A percentile compares a stretch with the other conserved stretches of the same genome.
Conservation (phyloP, 2,329 filamentous ascomycete species). For the Tetracladium maxilliforme region DNA sequence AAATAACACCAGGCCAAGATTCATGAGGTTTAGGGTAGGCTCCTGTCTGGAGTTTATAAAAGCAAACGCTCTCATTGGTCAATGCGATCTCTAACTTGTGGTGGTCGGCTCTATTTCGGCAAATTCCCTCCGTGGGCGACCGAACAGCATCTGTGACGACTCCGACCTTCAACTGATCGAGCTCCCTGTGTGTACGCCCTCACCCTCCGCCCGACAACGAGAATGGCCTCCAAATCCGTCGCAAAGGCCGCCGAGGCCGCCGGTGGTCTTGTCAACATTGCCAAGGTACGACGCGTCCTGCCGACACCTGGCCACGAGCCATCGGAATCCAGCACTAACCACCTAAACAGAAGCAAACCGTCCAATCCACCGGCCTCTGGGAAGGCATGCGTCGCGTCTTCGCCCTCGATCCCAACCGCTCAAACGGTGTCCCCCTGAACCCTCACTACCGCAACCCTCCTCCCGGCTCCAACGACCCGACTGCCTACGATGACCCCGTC, state of each 20-base stretch:
- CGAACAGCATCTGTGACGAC: no score
- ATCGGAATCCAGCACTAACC: slow-evolving; percentile 6
- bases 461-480: slow-evolving; percentile 57
- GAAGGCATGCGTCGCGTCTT: slow-evolving; percentile 65
- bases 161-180: no score
- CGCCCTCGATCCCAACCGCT: slow-evolving; percentile 75
- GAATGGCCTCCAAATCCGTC: slow-evolving; percentile 33
- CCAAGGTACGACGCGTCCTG: slow-evolving; percentile 32
- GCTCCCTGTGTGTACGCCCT: slow-evolving; percentile 5
- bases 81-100: no score
- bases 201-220: slow-evolving; percentile 17
- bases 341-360: slow-evolving; percentile 71
- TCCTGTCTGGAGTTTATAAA: no score
- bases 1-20: no score
- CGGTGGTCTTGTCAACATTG: slow-evolving; percentile 37
- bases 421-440: slow-evolving; percentile 85
- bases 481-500: slow-evolving; percentile 66
- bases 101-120: no score
- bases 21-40: no score
- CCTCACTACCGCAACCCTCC: slow-evolving; percentile 80
- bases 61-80: no score
- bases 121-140: no score
- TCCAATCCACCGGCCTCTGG: slow-evolving; percentile 83
- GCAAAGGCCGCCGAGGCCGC: slow-evolving; percentile 43
- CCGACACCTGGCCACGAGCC: slow-evolving; percentile 3